phyloP scores from a whole-genome alignment of 176 grass and related monocot genomes.

The Chrysopogon serrulatus region DNA sequence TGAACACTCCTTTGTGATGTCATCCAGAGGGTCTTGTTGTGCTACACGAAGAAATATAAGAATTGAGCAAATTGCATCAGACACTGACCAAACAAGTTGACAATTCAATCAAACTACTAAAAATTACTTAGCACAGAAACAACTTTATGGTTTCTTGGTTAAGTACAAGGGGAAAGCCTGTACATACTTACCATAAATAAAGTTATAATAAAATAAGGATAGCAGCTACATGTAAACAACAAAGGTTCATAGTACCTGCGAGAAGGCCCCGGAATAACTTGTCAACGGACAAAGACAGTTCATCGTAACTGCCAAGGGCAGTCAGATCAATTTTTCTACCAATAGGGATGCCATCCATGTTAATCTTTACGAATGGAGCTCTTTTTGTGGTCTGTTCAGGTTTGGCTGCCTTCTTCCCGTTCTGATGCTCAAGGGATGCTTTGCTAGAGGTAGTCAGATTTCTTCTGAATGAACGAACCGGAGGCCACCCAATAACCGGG shows the following conservation, averaged over 20 bases:
- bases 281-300: constrained; percentile 46
- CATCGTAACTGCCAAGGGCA: constrained; percentile 42
- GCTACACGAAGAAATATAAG: constrained; percentile 25
- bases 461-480: constrained; percentile 75
- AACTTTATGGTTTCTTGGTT: background rate
- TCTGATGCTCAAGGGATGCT: constrained; percentile 29
- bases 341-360: constrained; percentile 74
- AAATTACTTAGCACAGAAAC: background rate
- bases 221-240: background rate
- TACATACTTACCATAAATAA: background rate
- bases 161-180: background rate
- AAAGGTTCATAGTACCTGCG: constrained; percentile 31
- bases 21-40: constrained; percentile 28
- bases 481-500: constrained; percentile 85
- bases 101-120: background rate
- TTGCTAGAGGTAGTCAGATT: constrained; percentile 56
- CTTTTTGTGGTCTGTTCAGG: constrained; percentile 25
- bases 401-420: constrained; percentile 3
- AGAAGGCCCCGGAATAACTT: constrained; percentile 50
- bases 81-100: background rate
- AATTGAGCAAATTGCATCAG: background rate
- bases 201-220: background rate
- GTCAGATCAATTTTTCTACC: constrained; percentile 61
- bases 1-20: background rate
- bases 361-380: constrained; percentile 63